Percentiles rank a stretch among this genome's conserved stretches.
Evolutionary conservation across 2,329 filamentous ascomycete species (phyloP).

Genomic region (Fusarium pseudonygamai): DNA sequence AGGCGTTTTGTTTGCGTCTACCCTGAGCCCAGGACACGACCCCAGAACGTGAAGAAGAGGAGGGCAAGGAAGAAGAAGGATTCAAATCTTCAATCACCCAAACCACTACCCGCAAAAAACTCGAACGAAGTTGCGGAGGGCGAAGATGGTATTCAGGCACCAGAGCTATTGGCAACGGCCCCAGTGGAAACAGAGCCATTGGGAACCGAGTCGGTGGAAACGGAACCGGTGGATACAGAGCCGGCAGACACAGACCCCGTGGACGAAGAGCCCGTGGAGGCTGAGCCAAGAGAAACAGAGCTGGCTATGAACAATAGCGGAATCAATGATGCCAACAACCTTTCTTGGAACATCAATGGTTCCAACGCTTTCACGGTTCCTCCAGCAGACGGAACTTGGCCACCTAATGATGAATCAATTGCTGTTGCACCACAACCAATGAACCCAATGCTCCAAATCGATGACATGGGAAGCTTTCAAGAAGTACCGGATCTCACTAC

Average conservation of each 20-base stretch:
- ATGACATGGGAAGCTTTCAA: not conserved
- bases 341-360: not conserved
- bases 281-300: not conserved
- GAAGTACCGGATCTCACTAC: not conserved
- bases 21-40: not conserved
- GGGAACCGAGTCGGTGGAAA: not conserved
- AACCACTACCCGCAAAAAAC: not conserved
- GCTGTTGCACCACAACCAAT: not conserved
- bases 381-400: not conserved
- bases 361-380: not conserved
- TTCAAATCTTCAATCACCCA: not conserved
- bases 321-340: not conserved
- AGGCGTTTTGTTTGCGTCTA: slow-evolving; percentile 15
- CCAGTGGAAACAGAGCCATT: not conserved
- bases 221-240: not conserved
- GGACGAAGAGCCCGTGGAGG: not conserved
- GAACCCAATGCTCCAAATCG: slow-evolving; percentile 2
- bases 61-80: not conserved
- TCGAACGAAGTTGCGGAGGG: not conserved
- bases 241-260: not conserved
- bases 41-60: not conserved
- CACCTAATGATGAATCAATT: not conserved
- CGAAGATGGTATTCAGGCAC: not conserved
- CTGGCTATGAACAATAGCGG: not conserved
- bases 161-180: not conserved